Evolutionary conservation across 805 yeast genomes (phyloP).

Genomic region (Candida adriatica): DNA sequence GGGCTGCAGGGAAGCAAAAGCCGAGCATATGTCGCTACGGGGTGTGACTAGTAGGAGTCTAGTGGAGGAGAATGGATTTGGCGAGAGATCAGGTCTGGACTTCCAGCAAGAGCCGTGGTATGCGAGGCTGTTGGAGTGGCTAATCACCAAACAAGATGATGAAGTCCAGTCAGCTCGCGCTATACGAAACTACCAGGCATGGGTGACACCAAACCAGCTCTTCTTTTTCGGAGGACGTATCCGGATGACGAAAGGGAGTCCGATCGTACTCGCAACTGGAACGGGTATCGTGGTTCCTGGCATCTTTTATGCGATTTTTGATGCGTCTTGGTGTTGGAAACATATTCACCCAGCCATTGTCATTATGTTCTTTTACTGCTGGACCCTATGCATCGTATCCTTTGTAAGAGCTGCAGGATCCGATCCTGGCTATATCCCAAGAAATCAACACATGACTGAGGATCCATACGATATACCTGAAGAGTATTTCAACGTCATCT

Average conservation of each 20-base stretch:
- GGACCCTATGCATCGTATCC: slow-evolving; percentile 42
- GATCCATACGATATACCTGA: slow-evolving; percentile 38
- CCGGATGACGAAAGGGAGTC: slow-evolving; percentile 35
- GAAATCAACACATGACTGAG: slow-evolving; percentile 53
- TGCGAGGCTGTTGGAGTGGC: slow-evolving; percentile 17
- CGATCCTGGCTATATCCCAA: slow-evolving; percentile 67
- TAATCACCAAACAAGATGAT: too few relatives aligned
- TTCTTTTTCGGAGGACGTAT: slow-evolving; percentile 65
- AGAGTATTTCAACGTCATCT: slow-evolving; percentile 47
- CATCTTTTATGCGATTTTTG: slow-evolving; percentile 39
- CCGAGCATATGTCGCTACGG: too few relatives aligned
- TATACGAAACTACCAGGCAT: slow-evolving; percentile 41
- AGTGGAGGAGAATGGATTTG: too few relatives aligned
- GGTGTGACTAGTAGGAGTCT: too few relatives aligned
- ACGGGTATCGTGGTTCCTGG: slow-evolving; percentile 35
- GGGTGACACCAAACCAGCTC: slow-evolving; percentile 33
- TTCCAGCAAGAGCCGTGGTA: slow-evolving; percentile 4
- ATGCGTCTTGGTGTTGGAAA: slow-evolving; percentile 49
- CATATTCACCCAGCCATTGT: slow-evolving; percentile 48
- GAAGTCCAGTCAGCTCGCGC: too few relatives aligned
- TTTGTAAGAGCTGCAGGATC: slow-evolving; percentile 47
- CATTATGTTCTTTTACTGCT: slow-evolving; percentile 50
- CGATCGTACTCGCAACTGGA: slow-evolving; percentile 33
- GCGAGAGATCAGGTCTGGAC: too few relatives aligned
- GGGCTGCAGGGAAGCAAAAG: too few relatives aligned